Percentiles rank a stretch among this genome's conserved stretches.
Evolutionary conservation across 2,329 filamentous ascomycete species (phyloP).

Genomic region (Ophiostoma perfectum): DNA sequence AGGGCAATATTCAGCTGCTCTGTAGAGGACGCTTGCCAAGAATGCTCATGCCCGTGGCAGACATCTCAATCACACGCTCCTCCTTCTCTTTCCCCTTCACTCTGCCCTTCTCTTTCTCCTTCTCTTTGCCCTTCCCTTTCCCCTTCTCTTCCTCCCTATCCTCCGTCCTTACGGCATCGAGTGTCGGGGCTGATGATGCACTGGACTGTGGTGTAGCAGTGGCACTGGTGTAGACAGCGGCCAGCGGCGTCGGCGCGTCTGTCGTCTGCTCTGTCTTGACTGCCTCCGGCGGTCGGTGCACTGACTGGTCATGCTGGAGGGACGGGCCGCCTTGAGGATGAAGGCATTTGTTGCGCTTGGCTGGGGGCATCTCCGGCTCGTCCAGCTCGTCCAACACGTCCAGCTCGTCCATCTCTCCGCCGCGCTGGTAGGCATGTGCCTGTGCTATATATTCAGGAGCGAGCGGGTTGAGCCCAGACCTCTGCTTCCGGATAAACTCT

Average conservation of each 20-base stretch:
- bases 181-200: too few relatives aligned
- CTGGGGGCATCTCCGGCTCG: not conserved
- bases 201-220: too few relatives aligned
- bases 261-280: not conserved
- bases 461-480: too few relatives aligned
- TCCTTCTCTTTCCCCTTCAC: not conserved
- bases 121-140: too few relatives aligned
- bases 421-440: not conserved
- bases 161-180: not conserved
- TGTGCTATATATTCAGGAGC: not conserved
- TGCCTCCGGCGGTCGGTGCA: not conserved
- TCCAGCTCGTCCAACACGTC: not conserved
- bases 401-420: not conserved
- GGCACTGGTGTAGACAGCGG: too few relatives aligned
- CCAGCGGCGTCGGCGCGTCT: not conserved
- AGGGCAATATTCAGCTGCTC: too few relatives aligned
- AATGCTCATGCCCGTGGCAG: too few relatives aligned
- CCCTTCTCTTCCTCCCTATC: not conserved
- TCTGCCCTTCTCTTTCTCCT: not conserved
- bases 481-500: too few relatives aligned
- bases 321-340: not conserved
- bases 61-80: not conserved
- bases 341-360: not conserved
- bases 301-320: not conserved
- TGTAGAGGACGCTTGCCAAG: too few relatives aligned